Base-by-base conservation (phyloP, 257 asterid genomes). In the Haberlea rhodopensis region DNA sequence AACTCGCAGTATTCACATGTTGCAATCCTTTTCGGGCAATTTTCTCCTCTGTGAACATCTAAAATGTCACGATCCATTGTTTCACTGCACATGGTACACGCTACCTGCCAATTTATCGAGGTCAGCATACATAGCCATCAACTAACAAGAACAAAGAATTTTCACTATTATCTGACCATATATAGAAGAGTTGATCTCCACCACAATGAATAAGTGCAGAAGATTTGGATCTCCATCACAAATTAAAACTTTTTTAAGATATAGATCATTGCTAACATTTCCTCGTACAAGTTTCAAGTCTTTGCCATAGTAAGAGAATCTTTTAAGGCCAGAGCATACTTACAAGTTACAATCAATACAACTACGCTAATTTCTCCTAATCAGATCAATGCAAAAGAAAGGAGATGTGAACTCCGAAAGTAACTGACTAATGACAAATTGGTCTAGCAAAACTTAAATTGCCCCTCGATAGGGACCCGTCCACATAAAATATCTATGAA, bases 51-150 rank as follows among this genome's bases (percentile, higher is more conserved):
- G 82, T 94, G 99, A 74, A 88, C 78, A 57, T 82, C 89, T 71
- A 94, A 71, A 71, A 82, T 76, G 60, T 83, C 84, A 78, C 96
- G 97, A 23, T 90, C 86, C 96, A 94, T 90, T 40, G 92, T 90
- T 82, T 90, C 95, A 27, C 89, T 87, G 82, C 99, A 94, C 68
- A 94, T 77, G 69, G 99, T 80, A 81, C 99, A 94, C 40, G 95
- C 79, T 28, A 90, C 99, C 99, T 94, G 92, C 77, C 76, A 81
- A 64, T 76, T 66, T 40, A 80, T 66, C 69, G 66, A 62, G 70
- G 67, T 54, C 67, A 63, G 46, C 43, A 71, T 67, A 63, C 40
- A 73, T 26, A 67, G 28, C 40, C 28, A 55, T 61, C 58, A 48
- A 62, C 55, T 52, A 45, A 45, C 68, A 73, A 40, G 49, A 62